Evolutionary conservation across 495 filamentous ascomycete genomes (phyloP), one percentile per base, ranked within the genome.

Genomic region (Schizothecium vesticola): DNA sequence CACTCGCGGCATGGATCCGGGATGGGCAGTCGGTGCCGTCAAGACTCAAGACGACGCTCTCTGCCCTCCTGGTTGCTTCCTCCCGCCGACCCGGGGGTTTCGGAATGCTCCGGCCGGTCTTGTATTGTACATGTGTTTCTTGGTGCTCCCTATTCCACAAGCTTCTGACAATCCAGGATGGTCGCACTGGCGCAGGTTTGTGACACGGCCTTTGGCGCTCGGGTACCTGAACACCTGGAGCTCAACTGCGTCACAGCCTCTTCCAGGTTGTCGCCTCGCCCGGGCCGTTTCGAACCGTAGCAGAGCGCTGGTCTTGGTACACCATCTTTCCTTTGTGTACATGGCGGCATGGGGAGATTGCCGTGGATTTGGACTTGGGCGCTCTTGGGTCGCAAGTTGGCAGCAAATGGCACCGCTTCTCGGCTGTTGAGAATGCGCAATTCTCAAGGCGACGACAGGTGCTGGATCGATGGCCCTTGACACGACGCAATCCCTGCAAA

Each of bases 401-500:
- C 58, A 31, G 43, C 62, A 59, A 33, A 33, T 60, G 36, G 16
- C 19, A 9, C 43, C 43, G 43, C 43, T 51, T 4, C 16, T 51
- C 36, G 36, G 16, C 36, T 19, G 43, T n/a, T n/a, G 43, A n/a
- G 43, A 51, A n/a, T 51, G 43, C 43, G 43, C 43, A 51, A 51
- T 51, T 51, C 43, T 51, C 43, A 19, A 6, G 43, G 16, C 43
- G 43, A 51, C 19, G 43, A n/a, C 43, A 51, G 43, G 43, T 12
- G 43, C 43, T 51, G 16, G 43, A 51, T 51, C 43, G 43, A 51
- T 51, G 43, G 16, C 19, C 43, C 43, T 51, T 51, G 43, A 51
- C 43, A 51, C 43, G 19, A n/a, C 16, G 11, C 63, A 51, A 75
- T 67, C 74, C 75, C 70, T 75, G 73, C 65, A 59, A 61, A 61